Conservation (phyloP, 75 land plant genomes). For the Picea sitchensis region DNA sequence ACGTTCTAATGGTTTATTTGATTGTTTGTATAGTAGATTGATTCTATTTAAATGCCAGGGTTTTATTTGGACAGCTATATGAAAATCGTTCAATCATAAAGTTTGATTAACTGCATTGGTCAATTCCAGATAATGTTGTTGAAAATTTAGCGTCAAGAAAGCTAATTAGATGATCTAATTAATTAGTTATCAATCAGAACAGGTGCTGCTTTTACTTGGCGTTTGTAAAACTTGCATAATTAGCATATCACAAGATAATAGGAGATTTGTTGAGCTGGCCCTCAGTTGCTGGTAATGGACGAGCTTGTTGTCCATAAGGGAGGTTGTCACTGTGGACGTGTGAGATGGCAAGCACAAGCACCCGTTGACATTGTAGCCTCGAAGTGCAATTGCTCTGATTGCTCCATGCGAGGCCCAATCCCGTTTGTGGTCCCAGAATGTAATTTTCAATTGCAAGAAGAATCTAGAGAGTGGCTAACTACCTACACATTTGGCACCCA, state of each 20-base stretch:
- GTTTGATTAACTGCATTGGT: background rate
- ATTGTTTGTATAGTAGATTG: background rate
- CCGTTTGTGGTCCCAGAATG: conserved; percentile 70
- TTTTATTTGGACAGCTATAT: background rate
- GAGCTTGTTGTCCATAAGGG: conserved; percentile 59
- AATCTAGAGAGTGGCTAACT: conserved; percentile 51
- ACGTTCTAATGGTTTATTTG: background rate
- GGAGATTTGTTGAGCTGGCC: background rate
- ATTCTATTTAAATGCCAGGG: background rate
- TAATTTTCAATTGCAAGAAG: conserved; percentile 54
- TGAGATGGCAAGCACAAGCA: conserved; percentile 73
- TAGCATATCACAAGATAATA: background rate
- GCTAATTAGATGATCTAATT: background rate
- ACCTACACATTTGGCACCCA: conserved; percentile 87
- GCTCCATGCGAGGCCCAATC: conserved; percentile 74
- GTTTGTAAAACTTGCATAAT: background rate
- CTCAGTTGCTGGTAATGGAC: background rate
- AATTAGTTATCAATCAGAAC: background rate
- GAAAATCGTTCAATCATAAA: background rate
- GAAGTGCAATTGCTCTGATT: conserved; percentile 84
- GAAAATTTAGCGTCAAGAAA: background rate
- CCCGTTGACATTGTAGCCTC: conserved; percentile 56
- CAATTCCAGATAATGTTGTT: background rate
- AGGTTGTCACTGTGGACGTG: conserved; percentile 82
- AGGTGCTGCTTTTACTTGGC: background rate